Percentiles rank a stretch among this genome's conserved stretches.
Conservation (phyloP, 1,284 basidiomycete species). For the Rhodofomes roseus region DNA sequence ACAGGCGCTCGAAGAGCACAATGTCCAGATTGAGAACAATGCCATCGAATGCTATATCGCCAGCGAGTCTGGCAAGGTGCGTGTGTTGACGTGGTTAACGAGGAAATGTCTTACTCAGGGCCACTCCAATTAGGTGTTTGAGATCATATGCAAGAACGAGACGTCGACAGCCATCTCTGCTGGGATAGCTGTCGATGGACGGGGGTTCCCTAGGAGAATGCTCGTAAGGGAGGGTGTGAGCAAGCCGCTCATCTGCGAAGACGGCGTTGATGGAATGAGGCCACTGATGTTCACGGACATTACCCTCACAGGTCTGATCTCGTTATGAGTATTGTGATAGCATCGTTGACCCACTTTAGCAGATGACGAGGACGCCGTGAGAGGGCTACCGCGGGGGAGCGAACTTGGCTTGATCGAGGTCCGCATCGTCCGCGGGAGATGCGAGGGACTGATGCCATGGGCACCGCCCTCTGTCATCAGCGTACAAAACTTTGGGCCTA, state of each 20-base stretch:
- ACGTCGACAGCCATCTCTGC: no score
- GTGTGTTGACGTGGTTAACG: not conserved
- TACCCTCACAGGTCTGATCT: not conserved
- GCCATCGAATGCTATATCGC: not conserved
- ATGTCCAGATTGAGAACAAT: slow-evolving; percentile 2
- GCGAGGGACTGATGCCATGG: not conserved
- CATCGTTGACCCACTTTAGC: not conserved
- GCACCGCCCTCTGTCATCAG: not conserved
- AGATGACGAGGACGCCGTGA: not conserved
- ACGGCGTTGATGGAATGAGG: not conserved
- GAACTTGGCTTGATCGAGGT: not conserved
- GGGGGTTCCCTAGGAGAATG: not conserved
- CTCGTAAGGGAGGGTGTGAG: not conserved
- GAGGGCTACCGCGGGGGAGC: not conserved
- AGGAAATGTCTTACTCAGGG: not conserved
- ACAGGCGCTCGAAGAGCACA: slow-evolving; percentile 5
- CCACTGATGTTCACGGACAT: not conserved
- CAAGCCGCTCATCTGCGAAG: not conserved
- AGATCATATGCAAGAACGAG: not conserved
- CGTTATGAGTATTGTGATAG: not conserved
- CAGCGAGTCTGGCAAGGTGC: slow-evolving; percentile 4
- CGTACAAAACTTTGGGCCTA: slow-evolving; percentile 5
- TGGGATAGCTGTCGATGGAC: not conserved
- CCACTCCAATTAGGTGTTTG: not conserved
- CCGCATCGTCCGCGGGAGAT: not conserved